Evolutionary conservation across 306 rosid species (phyloP).

Genomic region (Ceratonia siliqua): DNA sequence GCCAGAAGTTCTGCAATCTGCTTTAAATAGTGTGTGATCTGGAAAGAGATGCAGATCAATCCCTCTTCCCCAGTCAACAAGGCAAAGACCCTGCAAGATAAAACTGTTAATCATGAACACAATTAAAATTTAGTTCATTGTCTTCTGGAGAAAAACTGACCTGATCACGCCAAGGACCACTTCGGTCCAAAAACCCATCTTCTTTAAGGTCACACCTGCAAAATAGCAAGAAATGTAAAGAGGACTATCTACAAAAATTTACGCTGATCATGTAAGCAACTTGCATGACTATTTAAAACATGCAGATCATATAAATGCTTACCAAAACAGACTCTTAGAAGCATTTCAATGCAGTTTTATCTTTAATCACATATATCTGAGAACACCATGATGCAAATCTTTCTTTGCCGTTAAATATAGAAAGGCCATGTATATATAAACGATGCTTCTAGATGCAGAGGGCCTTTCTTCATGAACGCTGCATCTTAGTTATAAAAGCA

Average conservation of each 20-base stretch:
- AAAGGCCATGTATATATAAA: slow-evolving; percentile 4
- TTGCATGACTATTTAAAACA: slow-evolving; percentile 2
- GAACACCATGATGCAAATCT: slow-evolving; percentile 9
- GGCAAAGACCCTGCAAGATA: slow-evolving; percentile 83
- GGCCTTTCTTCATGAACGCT: slow-evolving; percentile 18
- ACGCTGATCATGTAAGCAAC: slow-evolving; percentile 8
- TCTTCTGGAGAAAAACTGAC: slow-evolving; percentile 43
- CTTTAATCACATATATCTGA: slow-evolving; percentile 3
- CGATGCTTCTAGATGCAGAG: slow-evolving; percentile 10
- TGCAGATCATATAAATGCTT: slow-evolving; percentile 9
- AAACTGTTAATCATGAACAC: slow-evolving; percentile 25
- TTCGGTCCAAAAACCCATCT: slow-evolving; percentile 61
- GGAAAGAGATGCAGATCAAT: slow-evolving; percentile 86
- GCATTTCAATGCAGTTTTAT: slow-evolving; percentile 30
- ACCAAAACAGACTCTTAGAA: slow-evolving; percentile 6
- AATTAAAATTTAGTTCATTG: slow-evolving; percentile 1
- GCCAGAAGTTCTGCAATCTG: slow-evolving; percentile 90
- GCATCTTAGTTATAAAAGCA: background rate
- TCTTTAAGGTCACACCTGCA: slow-evolving; percentile 59
- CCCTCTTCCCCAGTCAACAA: slow-evolving; percentile 99
- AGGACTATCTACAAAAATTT: slow-evolving; percentile 2
- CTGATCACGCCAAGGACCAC: slow-evolving; percentile 86
- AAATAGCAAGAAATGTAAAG: slow-evolving; percentile 31
- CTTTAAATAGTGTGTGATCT: slow-evolving; percentile 57
- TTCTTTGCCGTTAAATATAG: background rate